These are phyloP conservation scores for Tilletia indica DNA, from an alignment of 1,284 basidiomycete species.

Conservation along the genomic window DNA sequence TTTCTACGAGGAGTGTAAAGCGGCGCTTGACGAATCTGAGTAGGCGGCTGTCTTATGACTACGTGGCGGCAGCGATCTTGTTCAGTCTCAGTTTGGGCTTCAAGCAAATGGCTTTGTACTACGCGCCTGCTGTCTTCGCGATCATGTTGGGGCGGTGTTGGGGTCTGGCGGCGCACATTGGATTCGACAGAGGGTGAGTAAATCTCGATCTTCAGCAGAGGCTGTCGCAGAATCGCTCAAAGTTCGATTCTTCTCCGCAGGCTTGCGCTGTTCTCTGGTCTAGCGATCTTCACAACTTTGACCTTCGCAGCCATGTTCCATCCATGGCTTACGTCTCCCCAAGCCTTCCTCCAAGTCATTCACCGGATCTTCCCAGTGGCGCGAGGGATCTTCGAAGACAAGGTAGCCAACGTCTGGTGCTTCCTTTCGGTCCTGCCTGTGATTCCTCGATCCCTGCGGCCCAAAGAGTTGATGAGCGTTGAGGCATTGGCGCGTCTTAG, in stretches of 20 bases:
- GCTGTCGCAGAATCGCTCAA: no score
- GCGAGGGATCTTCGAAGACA: slow-evolving; percentile 89
- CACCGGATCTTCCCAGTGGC: slow-evolving; percentile 84
- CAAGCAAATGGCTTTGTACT: slow-evolving; percentile 95
- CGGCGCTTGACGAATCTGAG: slow-evolving; percentile 40
- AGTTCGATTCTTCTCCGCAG: slow-evolving; percentile 56
- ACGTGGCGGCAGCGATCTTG: slow-evolving; percentile 73
- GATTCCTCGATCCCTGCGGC: slow-evolving; percentile 39
- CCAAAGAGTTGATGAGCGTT: slow-evolving; percentile 34
- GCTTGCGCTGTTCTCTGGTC: slow-evolving; percentile 66
- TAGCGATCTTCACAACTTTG: slow-evolving; percentile 61
- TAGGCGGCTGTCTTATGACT: slow-evolving; percentile 48
- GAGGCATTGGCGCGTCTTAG: slow-evolving; percentile 55
- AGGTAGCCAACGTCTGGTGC: slow-evolving; percentile 90
- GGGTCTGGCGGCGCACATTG: slow-evolving; percentile 71
- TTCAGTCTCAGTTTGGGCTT: slow-evolving; percentile 82
- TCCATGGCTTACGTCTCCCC: slow-evolving; percentile 70
- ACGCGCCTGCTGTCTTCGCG: slow-evolving; percentile 69
- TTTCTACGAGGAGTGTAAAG: slow-evolving; percentile 5
- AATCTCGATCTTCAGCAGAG: not conserved
- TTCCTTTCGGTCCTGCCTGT: slow-evolving; percentile 42
- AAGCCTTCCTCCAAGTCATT: slow-evolving; percentile 65
- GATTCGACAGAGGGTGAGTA: slow-evolving; percentile 68
- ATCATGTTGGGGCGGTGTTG: slow-evolving; percentile 60
- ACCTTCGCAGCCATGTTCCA: slow-evolving; percentile 72